A percentile compares a stretch with the other conserved stretches of the same genome.
phyloP scores from a whole-genome alignment of 2,329 filamentous ascomycete species.

The Coniochaeta sp. region DNA sequence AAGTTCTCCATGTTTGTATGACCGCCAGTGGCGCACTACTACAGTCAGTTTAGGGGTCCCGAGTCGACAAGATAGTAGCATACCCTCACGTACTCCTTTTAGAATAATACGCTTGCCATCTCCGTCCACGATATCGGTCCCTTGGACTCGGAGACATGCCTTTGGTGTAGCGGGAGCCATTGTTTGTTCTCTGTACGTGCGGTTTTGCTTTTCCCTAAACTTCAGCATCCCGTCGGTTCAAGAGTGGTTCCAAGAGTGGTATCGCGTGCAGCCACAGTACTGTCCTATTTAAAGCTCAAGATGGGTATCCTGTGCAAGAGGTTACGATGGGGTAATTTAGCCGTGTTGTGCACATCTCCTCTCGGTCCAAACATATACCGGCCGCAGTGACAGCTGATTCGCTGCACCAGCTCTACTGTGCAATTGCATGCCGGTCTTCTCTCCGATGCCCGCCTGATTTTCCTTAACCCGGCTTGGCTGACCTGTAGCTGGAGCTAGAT shows the following conservation, averaged over 20 bases:
- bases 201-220: background rate
- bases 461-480: background rate
- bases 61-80: too few relatives aligned
- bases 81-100: conserved; percentile 27
- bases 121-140: conserved; percentile 11
- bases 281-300: background rate
- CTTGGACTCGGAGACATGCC: conserved; percentile 10
- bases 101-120: conserved; percentile 13
- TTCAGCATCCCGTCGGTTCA: background rate
- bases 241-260: background rate
- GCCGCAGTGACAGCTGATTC: background rate
- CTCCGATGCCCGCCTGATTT: background rate
- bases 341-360: background rate
- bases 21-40: conserved; percentile 11
- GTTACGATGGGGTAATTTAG: too few relatives aligned
- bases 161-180: conserved; percentile 9
- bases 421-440: background rate
- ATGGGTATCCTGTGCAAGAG: background rate
- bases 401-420: background rate
- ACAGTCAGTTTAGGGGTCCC: background rate
- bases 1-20: conserved; percentile 34
- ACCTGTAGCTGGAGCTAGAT: background rate
- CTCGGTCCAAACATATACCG: background rate
- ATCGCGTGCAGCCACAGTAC: background rate
- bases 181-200: background rate